Percentiles rank a stretch among this genome's conserved stretches.
phyloP scores from a whole-genome alignment of 1,284 basidiomycete species.

The Leccinum pachyderme region DNA sequence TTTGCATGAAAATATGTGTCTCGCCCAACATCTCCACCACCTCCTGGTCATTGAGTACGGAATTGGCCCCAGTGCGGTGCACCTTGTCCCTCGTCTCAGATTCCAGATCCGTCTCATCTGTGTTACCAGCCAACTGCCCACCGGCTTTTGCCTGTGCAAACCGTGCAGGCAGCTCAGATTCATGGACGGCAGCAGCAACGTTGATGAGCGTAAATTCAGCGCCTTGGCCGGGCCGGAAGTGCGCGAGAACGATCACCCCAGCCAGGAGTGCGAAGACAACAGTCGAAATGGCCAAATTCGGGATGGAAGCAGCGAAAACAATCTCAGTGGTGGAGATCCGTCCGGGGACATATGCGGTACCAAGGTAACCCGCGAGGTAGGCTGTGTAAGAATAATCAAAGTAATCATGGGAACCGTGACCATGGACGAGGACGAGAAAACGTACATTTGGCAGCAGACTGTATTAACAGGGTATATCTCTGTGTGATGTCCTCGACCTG shows the following conservation, averaged over 20 bases:
- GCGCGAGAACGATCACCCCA: constrained; percentile 15
- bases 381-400: constrained; percentile 2
- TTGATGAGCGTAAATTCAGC: constrained; percentile 28
- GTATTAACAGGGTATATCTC: constrained; percentile 25
- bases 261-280: constrained; percentile 22
- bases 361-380: constrained; percentile 22
- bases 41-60: not conserved
- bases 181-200: constrained; percentile 24
- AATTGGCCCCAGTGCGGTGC: not conserved
- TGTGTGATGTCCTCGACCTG: too few relatives aligned
- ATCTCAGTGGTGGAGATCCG: constrained; percentile 25
- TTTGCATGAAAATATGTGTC: constrained; percentile 16
- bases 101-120: not conserved
- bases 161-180: constrained; percentile 26
- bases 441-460: constrained; percentile 24
- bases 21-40: constrained; percentile 8
- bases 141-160: constrained; percentile 12
- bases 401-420: not conserved
- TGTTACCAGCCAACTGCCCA: not conserved
- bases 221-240: constrained; percentile 25
- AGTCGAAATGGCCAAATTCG: constrained; percentile 24
- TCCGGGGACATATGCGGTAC: constrained; percentile 30
- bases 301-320: constrained; percentile 27
- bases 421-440: not conserved
- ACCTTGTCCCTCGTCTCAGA: not conserved